Base-by-base conservation (phyloP, 2,329 filamentous ascomycete genomes). In the Pyrenochaeta sp. region DNA sequence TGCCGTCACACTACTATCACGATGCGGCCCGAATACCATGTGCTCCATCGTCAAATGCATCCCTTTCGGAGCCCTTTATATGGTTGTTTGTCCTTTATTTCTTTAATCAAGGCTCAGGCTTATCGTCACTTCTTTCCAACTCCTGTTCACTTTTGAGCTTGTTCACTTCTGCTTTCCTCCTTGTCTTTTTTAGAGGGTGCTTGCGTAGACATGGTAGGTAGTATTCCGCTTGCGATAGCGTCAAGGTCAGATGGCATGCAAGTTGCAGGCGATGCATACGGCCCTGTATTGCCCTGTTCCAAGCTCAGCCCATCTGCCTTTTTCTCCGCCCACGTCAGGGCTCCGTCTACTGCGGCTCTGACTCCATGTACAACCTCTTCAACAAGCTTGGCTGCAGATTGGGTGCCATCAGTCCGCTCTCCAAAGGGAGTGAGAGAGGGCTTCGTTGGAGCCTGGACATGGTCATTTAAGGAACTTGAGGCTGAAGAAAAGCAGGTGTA, bases 181-280 rank as follows among this genome's bases (percentile, higher is more conserved):
- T 3, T 31, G 42, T 52, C 11, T 21, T 44, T 14, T 7, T 40
- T 36, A 20, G 33, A 15, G 2, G 45, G 45, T n/a, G 4, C 31
- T 23, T 46, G 39, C n/a, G 29, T 39, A 14, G 60, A 56, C 39
- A 67, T 50, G 3, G 64, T 63, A 21, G 70, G 63, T 17, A 73
- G 43, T 10, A 72, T 62, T 9, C 69, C 70, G 15, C 51, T 66
- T 1, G 67, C 71, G 40, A 76, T 73, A 0, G 57, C 56, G 58
- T 75, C 73, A 11, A 76, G 54, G 44, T 76, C 72, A 7, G 67
- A 72, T 14, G 67, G 66, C 12, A 62, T 62, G 49, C 72, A 74
- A 12, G 67, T 74, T 11, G 63, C 67, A 4, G 64, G 67, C 18
- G 66, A 72, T 4, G 62, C 47, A 27, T 75, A 76, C 2, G 71